Evolutionary conservation across 1,284 basidiomycete genomes (phyloP), one percentile per base, ranked within the genome.

Genomic region (Malassezia restricta): DNA sequence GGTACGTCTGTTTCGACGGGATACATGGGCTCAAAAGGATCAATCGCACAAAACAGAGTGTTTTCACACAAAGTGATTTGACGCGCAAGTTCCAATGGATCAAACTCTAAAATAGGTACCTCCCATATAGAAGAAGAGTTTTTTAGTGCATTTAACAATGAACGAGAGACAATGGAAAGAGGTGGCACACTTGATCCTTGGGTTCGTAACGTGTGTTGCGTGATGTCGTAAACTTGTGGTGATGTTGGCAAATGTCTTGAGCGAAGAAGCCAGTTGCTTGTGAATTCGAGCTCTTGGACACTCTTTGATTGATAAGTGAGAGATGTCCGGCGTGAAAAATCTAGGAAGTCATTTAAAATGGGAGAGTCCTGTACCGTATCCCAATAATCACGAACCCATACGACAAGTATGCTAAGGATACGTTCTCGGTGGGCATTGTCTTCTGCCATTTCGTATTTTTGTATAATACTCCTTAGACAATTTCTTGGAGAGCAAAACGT

Each of bases 101-200:
- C 82, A 68, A 98, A 90, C 65, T 98, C 92, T n/a, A 84, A 84
- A 8, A 95, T 77, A 11, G 24, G 5, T 17, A 50, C 43, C 8
- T 30, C 35, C 31, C 15, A 42, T 3, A 41, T 15, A 2, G n/a
- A 9, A 24, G 78, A 75, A 45, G 92, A 81, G 41, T 35, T 45
- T 1, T 73, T 65, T 12, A 77, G 59, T 14, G 62, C 44, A 8
- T 57, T 45, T 29, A 91, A 78, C 17, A 96, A 77, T 0, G 81
- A 77, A 75, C 88, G 90, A 56, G 83, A 86, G 77, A 96, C 86
- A 61, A 84, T 78, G 2, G 92, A 88, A 5, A 35, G 76, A 3
- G 51, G 57, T 1, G 41, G 33, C 17, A 8, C 40, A n/a, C 33
- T 20, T 39, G 6, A 20, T 28, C 8, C 15, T 17, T 15, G 39